These are phyloP conservation scores for Nicotiana undulata DNA, from an alignment of 257 asterid genomes.

Conservation along the genomic window DNA sequence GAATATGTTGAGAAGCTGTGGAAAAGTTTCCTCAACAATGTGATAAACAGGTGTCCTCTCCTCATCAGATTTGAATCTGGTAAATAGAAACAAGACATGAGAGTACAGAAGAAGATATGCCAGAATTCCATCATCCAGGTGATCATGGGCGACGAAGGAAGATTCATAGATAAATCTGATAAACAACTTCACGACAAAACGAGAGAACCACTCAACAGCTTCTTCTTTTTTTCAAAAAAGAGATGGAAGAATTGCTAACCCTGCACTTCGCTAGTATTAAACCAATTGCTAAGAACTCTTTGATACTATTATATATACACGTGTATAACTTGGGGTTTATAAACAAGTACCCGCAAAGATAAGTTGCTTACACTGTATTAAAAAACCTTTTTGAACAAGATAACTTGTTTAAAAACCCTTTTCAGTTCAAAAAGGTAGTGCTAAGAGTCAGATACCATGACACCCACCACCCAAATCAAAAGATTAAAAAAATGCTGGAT, in stretches of 20 bases:
- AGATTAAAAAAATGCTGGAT: background rate
- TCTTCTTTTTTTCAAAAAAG: background rate
- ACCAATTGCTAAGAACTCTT: background rate
- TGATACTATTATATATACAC: background rate
- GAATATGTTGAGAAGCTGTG: slow-evolving; percentile 70
- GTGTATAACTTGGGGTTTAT: background rate
- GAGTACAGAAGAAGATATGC: background rate
- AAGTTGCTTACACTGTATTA: background rate
- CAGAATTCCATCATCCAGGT: background rate
- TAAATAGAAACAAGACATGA: slow-evolving; percentile 9
- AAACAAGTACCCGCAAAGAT: background rate
- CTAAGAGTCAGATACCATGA: background rate
- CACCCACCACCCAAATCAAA: background rate
- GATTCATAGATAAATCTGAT: background rate
- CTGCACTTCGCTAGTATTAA: background rate
- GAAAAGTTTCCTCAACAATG: slow-evolving; percentile 92
- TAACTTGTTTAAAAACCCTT: background rate
- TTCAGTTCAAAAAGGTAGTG: background rate
- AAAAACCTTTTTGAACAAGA: background rate
- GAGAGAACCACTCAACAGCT: background rate
- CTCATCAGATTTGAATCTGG: slow-evolving; percentile 97
- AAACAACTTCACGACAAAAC: background rate
- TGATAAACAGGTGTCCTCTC: slow-evolving; percentile 83
- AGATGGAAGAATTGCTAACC: background rate
- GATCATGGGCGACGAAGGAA: background rate